A percentile compares a stretch with the other conserved stretches of the same genome.
phyloP scores from a whole-genome alignment of 768 basidiomycete genomes.

The Leccinum rimulosum region DNA sequence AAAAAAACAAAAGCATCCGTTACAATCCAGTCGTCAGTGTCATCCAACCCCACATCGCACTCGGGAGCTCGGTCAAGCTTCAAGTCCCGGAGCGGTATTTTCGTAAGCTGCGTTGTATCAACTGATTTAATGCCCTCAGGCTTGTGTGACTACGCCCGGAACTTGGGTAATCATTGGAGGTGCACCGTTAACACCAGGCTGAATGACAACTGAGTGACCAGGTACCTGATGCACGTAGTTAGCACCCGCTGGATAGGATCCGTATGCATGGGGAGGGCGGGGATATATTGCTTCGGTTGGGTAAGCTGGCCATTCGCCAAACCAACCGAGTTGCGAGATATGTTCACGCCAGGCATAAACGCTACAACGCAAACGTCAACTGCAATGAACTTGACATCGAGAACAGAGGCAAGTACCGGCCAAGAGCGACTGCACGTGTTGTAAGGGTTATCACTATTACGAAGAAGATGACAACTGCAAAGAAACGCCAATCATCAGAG shows the following conservation, averaged over 20 bases:
- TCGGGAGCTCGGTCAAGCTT: background rate
- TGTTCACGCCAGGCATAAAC: slow-evolving; percentile 33
- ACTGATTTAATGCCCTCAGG: slow-evolving; percentile 10
- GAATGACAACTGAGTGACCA: slow-evolving; percentile 66
- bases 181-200: slow-evolving; percentile 60
- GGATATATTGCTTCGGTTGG: slow-evolving; percentile 26
- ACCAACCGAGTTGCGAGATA: slow-evolving; percentile 70
- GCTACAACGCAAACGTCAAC: slow-evolving; percentile 10
- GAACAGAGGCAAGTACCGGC: slow-evolving; percentile 23
- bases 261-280: slow-evolving; percentile 30
- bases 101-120: background rate
- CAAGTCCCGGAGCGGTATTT: background rate
- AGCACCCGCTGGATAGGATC: slow-evolving; percentile 32
- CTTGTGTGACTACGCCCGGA: slow-evolving; percentile 34
- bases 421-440: slow-evolving; percentile 32
- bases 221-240: slow-evolving; percentile 48
- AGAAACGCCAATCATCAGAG: background rate
- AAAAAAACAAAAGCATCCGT: slow-evolving; percentile 7
- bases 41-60: background rate
- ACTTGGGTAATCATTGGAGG: slow-evolving; percentile 62
- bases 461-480: slow-evolving; percentile 46
- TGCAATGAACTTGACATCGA: background rate
- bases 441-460: slow-evolving; percentile 57
- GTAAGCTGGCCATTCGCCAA: slow-evolving; percentile 67
- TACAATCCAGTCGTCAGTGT: slow-evolving; percentile 10